phyloP scores from a whole-genome alignment of 306 rosid species.

The Vicia villosa region DNA sequence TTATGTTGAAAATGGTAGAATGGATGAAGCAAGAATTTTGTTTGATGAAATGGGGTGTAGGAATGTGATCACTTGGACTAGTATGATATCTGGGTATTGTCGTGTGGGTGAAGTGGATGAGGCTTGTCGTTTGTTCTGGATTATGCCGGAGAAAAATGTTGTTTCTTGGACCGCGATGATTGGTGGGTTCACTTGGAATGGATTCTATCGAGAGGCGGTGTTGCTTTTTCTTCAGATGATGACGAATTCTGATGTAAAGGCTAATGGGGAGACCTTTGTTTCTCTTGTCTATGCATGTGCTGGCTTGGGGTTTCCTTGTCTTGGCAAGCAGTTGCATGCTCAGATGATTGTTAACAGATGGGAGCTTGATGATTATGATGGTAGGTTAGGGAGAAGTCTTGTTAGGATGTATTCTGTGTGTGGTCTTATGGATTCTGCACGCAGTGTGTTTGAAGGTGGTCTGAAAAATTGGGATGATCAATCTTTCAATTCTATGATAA shows the following conservation, averaged over 20 bases:
- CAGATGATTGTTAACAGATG: slow-evolving; percentile 50
- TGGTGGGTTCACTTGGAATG: slow-evolving; percentile 74
- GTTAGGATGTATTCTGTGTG: slow-evolving; percentile 69
- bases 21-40: slow-evolving; percentile 65
- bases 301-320: slow-evolving; percentile 51
- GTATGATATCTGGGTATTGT: slow-evolving; percentile 74
- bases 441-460: slow-evolving; percentile 41
- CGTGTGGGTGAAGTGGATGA: slow-evolving; percentile 57
- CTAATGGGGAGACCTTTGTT: slow-evolving; percentile 66
- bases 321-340: slow-evolving; percentile 74
- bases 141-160: slow-evolving; percentile 67
- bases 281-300: slow-evolving; percentile 79
- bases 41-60: slow-evolving; percentile 59
- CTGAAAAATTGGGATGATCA: slow-evolving; percentile 38
- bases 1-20: slow-evolving; percentile 50
- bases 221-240: slow-evolving; percentile 55
- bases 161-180: slow-evolving; percentile 91
- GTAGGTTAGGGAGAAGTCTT: slow-evolving; percentile 63
- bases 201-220: slow-evolving; percentile 56
- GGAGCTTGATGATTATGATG: slow-evolving; percentile 59
- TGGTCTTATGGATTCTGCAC: slow-evolving; percentile 58
- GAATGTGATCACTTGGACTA: slow-evolving; percentile 79
- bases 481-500: slow-evolving; percentile 58
- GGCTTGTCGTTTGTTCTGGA: slow-evolving; percentile 53
- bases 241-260: slow-evolving; percentile 36